Conservation (phyloP, 441 rosid genomes). For the Jatropha multifida region DNA sequence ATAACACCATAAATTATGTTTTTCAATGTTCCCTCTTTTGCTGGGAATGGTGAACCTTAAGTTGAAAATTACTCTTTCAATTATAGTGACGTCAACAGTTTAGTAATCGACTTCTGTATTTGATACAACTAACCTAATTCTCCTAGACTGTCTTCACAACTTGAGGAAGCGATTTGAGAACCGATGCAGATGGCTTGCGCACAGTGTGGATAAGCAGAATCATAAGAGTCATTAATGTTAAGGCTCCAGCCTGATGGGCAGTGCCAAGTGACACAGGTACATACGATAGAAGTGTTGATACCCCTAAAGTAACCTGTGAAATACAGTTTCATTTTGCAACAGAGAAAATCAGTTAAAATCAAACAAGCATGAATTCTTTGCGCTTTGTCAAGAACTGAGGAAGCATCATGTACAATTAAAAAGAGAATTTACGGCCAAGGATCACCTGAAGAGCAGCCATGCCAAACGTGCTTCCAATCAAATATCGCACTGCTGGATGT, state of each 20-base stretch:
- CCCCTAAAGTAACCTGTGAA: conserved; percentile 74
- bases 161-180: conserved; percentile 78
- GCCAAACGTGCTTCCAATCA: conserved; percentile 76
- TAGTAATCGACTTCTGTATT: not conserved
- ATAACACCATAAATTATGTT: no score
- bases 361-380: not conserved
- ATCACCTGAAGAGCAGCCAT: conserved; percentile 85
- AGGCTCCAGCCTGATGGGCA: conserved; percentile 89
- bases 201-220: conserved; percentile 76
- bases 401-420: not conserved
- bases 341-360: not conserved
- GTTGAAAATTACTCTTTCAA: no score
- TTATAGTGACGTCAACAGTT: no score
- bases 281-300: conserved; percentile 84
- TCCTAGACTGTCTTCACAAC: conserved; percentile 39
- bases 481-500: conserved; percentile 77
- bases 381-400: not conserved
- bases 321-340: not conserved
- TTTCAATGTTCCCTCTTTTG: no score
- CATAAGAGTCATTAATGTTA: conserved; percentile 75
- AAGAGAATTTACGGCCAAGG: not conserved
- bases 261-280: conserved; percentile 86
- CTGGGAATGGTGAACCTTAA: no score
- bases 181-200: conserved; percentile 67
- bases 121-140: no score